Evolutionary conservation across 2,329 filamentous ascomycete genomes (phyloP).

Genomic region (Gnomoniopsis sp.): DNA sequence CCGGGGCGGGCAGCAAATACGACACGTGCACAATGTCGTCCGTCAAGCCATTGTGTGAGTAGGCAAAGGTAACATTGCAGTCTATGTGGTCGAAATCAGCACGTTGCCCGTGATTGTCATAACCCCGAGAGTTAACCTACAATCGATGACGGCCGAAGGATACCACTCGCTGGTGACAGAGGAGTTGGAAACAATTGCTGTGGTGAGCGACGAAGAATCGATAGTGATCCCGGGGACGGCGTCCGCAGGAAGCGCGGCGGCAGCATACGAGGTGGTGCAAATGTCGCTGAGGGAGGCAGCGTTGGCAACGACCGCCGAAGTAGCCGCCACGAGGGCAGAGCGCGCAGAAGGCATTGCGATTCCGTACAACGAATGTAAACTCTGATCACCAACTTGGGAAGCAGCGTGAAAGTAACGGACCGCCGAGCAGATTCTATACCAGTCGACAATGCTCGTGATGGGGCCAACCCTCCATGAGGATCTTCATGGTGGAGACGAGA

Average conservation of each 20-base stretch:
- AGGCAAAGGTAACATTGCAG: background rate
- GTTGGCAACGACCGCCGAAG: background rate
- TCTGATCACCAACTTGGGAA: too few species aligned
- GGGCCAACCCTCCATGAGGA: too few species aligned
- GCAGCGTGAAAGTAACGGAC: too few species aligned
- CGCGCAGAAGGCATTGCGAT: background rate
- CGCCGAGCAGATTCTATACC: too few species aligned
- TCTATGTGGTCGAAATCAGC: background rate
- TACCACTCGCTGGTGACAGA: background rate
- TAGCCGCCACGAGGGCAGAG: background rate
- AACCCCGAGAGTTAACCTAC: background rate
- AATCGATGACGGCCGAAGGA: background rate
- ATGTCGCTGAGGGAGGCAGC: background rate
- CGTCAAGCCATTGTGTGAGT: background rate
- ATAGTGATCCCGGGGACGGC: background rate
- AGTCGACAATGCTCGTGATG: too few species aligned
- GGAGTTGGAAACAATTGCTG: background rate
- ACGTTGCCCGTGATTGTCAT: background rate
- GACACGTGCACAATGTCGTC: background rate
- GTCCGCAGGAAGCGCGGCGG: background rate
- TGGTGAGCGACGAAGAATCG: background rate
- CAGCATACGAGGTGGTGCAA: background rate
- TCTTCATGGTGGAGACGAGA: too few species aligned
- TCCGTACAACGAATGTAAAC: background rate
- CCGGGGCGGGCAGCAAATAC: conserved; percentile 34